Conservation (phyloP, 768 basidiomycete species). For the Floccularia luteovirens region DNA sequence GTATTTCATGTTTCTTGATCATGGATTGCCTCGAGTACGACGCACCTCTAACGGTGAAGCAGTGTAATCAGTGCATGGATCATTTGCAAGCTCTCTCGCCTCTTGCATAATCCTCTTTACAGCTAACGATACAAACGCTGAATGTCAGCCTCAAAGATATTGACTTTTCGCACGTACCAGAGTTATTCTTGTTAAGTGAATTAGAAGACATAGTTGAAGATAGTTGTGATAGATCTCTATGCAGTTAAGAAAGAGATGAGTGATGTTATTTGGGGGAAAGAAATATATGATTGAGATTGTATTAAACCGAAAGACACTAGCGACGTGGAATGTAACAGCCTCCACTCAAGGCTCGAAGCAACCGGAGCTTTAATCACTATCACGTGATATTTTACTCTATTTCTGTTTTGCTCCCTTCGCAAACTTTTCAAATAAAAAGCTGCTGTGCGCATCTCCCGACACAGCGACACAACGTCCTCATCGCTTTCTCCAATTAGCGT, state of each 20-base stretch:
- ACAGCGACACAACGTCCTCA: too few species aligned
- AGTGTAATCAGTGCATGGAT: slow-evolving; percentile 80
- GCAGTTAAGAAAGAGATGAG: slow-evolving; percentile 5
- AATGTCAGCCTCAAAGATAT: neutral
- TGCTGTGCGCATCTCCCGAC: too few species aligned
- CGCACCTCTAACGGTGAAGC: slow-evolving; percentile 75
- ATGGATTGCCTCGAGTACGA: too few species aligned
- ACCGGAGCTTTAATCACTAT: neutral
- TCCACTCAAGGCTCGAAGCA: neutral
- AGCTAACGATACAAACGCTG: slow-evolving; percentile 48
- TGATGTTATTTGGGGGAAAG: slow-evolving; percentile 9
- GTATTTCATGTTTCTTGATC: too few species aligned
- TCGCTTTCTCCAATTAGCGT: too few species aligned
- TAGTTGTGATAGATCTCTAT: neutral
- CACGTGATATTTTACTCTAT: too few species aligned
- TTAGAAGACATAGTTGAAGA: slow-evolving; percentile 18
- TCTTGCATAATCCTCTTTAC: slow-evolving; percentile 98
- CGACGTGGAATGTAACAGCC: neutral
- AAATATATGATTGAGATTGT: slow-evolving; percentile 6
- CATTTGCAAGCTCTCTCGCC: slow-evolving; percentile 79
- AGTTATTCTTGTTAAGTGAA: slow-evolving; percentile 83
- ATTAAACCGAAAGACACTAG: neutral
- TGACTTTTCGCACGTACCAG: slow-evolving; percentile 39
- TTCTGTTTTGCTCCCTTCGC: too few species aligned
- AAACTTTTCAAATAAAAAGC: too few species aligned